Conservation (phyloP, 2,329 filamentous ascomycete genomes). For the Bisporella sp. region DNA sequence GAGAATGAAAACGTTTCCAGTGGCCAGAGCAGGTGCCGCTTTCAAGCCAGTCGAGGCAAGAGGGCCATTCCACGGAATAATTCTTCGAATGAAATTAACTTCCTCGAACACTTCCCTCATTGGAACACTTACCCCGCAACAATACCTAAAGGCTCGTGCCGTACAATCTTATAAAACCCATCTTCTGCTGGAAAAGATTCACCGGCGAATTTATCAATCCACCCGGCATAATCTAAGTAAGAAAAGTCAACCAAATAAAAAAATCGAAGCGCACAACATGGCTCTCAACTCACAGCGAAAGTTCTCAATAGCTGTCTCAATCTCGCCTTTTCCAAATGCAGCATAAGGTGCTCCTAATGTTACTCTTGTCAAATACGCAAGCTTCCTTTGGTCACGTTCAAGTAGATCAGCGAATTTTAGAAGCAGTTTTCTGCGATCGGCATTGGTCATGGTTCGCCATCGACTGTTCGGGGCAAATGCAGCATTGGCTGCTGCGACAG, state of each 20-base stretch:
- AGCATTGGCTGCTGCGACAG: constrained; percentile 35
- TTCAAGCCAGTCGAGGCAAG: constrained; percentile 43
- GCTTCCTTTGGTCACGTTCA: constrained; percentile 27
- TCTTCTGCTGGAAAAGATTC: constrained; percentile 34
- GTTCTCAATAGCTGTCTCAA: constrained; percentile 23
- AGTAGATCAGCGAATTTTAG: constrained; percentile 37
- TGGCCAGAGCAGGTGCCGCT: constrained; percentile 50
- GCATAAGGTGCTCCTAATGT: constrained; percentile 37
- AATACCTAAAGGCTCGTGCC: neutral
- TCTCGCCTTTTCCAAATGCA: constrained; percentile 31
- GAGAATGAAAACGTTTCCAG: constrained; percentile 43
- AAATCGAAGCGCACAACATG: too few species aligned
- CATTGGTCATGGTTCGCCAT: constrained; percentile 32
- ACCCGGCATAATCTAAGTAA: constrained; percentile 30
- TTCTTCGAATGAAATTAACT: constrained; percentile 16
- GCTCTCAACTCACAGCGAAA: too few species aligned
- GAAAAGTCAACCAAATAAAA: too few species aligned
- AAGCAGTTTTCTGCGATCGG: constrained; percentile 33
- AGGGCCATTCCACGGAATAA: constrained; percentile 48
- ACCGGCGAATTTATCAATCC: constrained; percentile 32
- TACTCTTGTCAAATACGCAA: constrained; percentile 35
- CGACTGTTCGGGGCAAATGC: constrained; percentile 28
- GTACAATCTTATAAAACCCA: constrained; percentile 32
- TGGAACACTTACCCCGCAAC: constrained; percentile 6
- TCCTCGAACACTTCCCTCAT: too few species aligned